Evolutionary conservation across 768 basidiomycete genomes (phyloP).

Genomic region (Pseudohyphozyma bogoriensis): DNA sequence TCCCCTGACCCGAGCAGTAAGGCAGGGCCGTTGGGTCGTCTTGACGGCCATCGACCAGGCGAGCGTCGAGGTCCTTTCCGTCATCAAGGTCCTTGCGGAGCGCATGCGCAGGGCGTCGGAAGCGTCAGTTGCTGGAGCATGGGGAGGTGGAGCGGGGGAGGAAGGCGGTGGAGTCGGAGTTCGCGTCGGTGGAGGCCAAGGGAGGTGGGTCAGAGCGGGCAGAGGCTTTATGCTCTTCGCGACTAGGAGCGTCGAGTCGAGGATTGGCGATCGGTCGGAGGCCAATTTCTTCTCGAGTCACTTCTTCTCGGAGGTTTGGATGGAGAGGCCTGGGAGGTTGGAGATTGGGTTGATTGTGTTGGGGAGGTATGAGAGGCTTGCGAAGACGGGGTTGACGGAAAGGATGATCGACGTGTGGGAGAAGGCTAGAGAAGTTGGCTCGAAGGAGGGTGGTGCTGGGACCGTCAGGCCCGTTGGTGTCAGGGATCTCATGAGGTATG

Average conservation of each 20-base stretch:
- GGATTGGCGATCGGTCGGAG: slow-evolving; percentile 15
- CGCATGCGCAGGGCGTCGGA: slow-evolving; percentile 38
- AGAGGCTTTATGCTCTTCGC: slow-evolving; percentile 79
- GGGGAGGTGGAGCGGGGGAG: slow-evolving; percentile 59
- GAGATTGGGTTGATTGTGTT: slow-evolving; percentile 66
- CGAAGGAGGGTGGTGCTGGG: slow-evolving; percentile 16
- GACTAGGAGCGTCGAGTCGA: slow-evolving; percentile 56
- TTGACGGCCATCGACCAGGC: slow-evolving; percentile 87
- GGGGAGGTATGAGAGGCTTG: slow-evolving; percentile 54
- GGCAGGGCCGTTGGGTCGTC: slow-evolving; percentile 83
- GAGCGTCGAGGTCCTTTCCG: slow-evolving; percentile 76
- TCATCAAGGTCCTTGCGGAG: slow-evolving; percentile 73
- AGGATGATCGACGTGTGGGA: slow-evolving; percentile 64
- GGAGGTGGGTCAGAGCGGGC: slow-evolving; percentile 58
- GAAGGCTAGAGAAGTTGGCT: slow-evolving; percentile 45
- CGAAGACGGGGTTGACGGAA: slow-evolving; percentile 42
- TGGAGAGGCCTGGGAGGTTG: slow-evolving; percentile 52
- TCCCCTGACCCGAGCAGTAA: slow-evolving; percentile 76
- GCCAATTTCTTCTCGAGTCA: slow-evolving; percentile 75
- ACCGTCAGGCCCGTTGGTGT: slow-evolving; percentile 48
- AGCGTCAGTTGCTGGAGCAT: neutral
- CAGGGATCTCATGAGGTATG: slow-evolving; percentile 34
- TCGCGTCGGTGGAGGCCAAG: slow-evolving; percentile 63
- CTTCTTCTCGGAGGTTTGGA: slow-evolving; percentile 62
- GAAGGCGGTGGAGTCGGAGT: slow-evolving; percentile 31